Base-by-base conservation (phyloP, 441 rosid genomes). In the Gossypium schwendimanii region DNA sequence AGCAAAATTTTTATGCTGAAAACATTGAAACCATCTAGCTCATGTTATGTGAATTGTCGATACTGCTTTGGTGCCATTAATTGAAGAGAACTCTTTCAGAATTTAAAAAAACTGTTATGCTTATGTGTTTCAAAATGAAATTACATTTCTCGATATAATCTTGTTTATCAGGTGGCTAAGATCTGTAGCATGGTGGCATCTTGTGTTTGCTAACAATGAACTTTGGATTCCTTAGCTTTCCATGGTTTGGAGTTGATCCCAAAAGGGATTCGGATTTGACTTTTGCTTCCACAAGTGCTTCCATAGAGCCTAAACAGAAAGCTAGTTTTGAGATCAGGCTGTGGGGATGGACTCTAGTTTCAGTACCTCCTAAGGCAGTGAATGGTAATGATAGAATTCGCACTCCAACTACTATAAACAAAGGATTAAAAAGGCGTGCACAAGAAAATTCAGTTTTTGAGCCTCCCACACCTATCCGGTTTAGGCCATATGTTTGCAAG, bases 401-500 rank as follows among this genome's bases (percentile, higher is more conserved):
- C 63, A 76, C 73, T 65, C 86, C 91, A 6, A 83, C 85, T 28
- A 81, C 88, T 63, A 85, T 86, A 64, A 89, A 92, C 76, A 88
- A 82, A 81, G 80, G 81, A 78, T 81, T 92, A 78, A 86, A 81
- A 79, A 83, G 84, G 74, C 86, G 62, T 59, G 88, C 86, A 0
- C 84, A 18, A 47, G 73, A 84, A 28, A 80, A 70, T 14, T 65
- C 71, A 47, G 26, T 69, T 4, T 69, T 73, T 17, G 80, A 80
- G 58, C 68, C 55, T 20, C 72, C 73, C 15, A n/a, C 77, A 72
- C 76, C 81, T 8, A 58, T 91, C 77, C 91, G 93, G 54, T 94
- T 94, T 79, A 88, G 94, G 79, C 98, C 99, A 0, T 94, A 92
- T 75, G 96, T 92, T 39, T 91, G 90, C 0, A 94, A 94, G 85